phyloP scores from a whole-genome alignment of 805 yeast genomes.

The Nakazawaea holstii region DNA sequence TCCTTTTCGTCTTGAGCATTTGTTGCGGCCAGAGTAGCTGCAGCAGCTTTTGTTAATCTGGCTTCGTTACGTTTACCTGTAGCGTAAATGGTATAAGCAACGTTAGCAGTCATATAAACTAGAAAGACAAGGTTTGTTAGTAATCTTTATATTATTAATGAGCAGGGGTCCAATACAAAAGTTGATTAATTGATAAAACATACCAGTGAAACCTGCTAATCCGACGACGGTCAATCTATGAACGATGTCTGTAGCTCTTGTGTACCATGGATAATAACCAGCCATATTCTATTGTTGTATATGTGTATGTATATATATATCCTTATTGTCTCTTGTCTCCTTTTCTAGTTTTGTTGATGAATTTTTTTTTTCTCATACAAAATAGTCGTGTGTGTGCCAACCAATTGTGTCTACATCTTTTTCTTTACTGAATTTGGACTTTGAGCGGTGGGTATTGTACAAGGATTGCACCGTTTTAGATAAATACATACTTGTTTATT shows the following conservation, averaged over 20 bases:
- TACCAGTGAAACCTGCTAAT: conserved; percentile 45
- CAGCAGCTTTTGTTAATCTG: conserved; percentile 26
- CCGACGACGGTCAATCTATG: conserved; percentile 71
- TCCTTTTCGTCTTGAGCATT: conserved; percentile 9
- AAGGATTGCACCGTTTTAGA: no score
- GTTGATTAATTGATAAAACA: no score
- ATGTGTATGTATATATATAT: not conserved
- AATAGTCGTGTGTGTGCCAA: not conserved
- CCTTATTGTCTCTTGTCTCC: not conserved
- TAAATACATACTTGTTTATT: no score
- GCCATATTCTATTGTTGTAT: conserved; percentile 28
- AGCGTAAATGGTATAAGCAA: conserved; percentile 44
- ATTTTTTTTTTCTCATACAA: not conserved
- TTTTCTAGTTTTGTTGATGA: not conserved
- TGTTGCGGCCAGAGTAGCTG: not conserved
- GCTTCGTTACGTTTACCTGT: conserved; percentile 48
- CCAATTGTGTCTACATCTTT: no score
- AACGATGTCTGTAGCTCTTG: conserved; percentile 62
- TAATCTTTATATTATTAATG: not conserved
- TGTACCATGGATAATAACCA: conserved; percentile 66
- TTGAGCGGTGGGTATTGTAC: no score
- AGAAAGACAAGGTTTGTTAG: not conserved
- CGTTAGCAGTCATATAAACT: conserved; percentile 45
- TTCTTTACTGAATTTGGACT: no score
- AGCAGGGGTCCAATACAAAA: no score